Evolutionary conservation across 306 rosid species (phyloP), one percentile per base, ranked within the genome.

Genomic region (Parietaria judaica): DNA sequence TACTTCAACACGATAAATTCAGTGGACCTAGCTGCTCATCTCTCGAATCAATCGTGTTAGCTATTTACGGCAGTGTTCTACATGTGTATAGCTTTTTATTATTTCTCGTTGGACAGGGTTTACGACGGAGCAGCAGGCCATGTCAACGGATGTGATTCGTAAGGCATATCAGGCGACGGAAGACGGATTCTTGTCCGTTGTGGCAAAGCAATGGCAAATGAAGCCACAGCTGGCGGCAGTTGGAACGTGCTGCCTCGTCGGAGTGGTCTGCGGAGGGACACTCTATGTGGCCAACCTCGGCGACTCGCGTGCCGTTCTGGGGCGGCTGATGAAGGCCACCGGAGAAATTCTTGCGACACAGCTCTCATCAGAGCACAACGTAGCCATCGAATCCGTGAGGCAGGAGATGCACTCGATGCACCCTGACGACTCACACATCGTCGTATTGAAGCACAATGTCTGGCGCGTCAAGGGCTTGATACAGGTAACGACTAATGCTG

Each of bases 391-490:
- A 60, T 81, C 97, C 63, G 94, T 90, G 75, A 71, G 97, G 78
- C 86, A 74, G 68, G 97, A 90, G 86, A 85, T 90, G 97, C 84
- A 81, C 68, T 83, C 96, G 67, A 61, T 79, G 85, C 97, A 90
- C 75, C 96, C 97, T 0, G 96, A 90, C 59, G 97, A 90, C 79
- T 68, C 96, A 0, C 80, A 67, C 12, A 87, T 90, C 1, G 97
- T 90, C 65, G 94, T 90, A 67, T 78, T 87, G 38, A 90, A 87
- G 84, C 97, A 87, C 71, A 90, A 90, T 46, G 97, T 90, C 15
- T 90, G 97, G 97, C 97, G 97, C 11, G 97, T 87, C 70, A 90
- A 90, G 81, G 97, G 97, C 66, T 77, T 90, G 66, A 87, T 90
- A 75, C 97, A 90, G 94, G 96, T 87, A 83, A 64, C 49, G 39